A percentile compares a stretch with the other conserved stretches of the same genome.
Conservation (phyloP, 768 basidiomycete species). For the Mycena leptocephala region DNA sequence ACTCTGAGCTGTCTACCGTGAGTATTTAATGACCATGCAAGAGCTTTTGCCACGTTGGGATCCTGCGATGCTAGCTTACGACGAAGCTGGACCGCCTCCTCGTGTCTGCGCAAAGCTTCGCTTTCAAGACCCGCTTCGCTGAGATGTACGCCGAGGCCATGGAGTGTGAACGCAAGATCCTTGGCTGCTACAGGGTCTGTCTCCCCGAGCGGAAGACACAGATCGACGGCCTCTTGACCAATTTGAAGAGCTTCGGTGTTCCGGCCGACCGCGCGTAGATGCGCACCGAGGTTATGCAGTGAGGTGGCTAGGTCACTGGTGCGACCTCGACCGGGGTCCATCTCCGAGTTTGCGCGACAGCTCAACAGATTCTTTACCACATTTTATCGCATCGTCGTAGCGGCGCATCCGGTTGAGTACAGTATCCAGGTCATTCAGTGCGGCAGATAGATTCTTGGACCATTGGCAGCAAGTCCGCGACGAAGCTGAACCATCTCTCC, state of each 20-base stretch:
- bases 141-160: conserved; percentile 2
- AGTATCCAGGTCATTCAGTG: background rate
- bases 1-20: background rate
- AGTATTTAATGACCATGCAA: background rate
- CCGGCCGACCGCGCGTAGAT: too few relatives aligned
- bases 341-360: conserved; percentile 7
- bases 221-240: too few relatives aligned
- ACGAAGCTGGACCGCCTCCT: too few relatives aligned
- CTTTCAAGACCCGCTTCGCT: background rate
- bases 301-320: too few relatives aligned
- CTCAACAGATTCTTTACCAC: background rate
- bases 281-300: too few relatives aligned
- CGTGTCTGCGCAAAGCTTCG: conserved; percentile 1
- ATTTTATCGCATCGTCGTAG: background rate
- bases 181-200: background rate
- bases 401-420: background rate
- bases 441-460: background rate
- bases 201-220: too few relatives aligned
- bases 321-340: too few relatives aligned
- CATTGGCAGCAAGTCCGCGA: too few relatives aligned
- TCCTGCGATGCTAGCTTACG: too few relatives aligned
- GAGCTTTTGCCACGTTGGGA: background rate
- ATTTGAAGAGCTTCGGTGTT: too few relatives aligned
- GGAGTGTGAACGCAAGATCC: background rate
- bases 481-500: too few relatives aligned